These are phyloP conservation scores for barley (Hordeum vulgare) DNA, from an alignment of 176 grass and related monocot genomes.

Conservation along the genomic window DNA sequence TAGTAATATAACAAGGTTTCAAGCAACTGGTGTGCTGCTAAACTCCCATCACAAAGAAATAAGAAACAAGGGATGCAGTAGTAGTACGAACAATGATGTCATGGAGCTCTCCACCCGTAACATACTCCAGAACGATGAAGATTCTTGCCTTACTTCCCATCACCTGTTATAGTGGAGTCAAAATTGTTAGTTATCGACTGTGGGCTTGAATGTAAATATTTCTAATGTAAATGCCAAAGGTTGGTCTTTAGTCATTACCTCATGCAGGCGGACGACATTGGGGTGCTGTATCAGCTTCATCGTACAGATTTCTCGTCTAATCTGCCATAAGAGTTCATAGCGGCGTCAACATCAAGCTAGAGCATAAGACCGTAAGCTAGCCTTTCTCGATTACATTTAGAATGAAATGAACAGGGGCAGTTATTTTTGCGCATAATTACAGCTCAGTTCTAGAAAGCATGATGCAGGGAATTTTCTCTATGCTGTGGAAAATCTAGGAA, in stretches of 20 bases:
- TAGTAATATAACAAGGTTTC: background rate
- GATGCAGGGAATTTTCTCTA: background rate
- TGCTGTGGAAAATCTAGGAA: background rate
- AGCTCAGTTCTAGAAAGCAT: background rate
- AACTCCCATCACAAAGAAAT: background rate
- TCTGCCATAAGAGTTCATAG: slow-evolving; percentile 31
- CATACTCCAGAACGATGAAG: slow-evolving; percentile 81
- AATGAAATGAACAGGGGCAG: background rate
- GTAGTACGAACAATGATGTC: slow-evolving; percentile 68
- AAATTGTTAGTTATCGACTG: background rate
- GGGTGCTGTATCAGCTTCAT: slow-evolving; percentile 92
- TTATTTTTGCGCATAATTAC: background rate
- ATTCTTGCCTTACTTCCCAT: slow-evolving; percentile 96
- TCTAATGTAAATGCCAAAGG: background rate
- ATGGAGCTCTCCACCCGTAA: slow-evolving; percentile 76
- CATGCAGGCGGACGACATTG: slow-evolving; percentile 78
- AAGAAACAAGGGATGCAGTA: background rate
- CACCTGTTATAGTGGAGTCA: slow-evolving; percentile 40
- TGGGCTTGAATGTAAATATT: background rate
- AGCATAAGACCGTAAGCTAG: background rate
- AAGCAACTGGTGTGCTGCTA: background rate
- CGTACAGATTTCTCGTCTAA: slow-evolving; percentile 77
- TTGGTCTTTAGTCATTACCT: slow-evolving; percentile 45
- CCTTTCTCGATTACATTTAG: background rate
- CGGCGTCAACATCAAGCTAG: background rate